Evolutionary conservation across 1,139 yeast genomes (phyloP), one percentile per base, ranked within the genome.

Genomic region (Debaryomycetaceae sp.): DNA sequence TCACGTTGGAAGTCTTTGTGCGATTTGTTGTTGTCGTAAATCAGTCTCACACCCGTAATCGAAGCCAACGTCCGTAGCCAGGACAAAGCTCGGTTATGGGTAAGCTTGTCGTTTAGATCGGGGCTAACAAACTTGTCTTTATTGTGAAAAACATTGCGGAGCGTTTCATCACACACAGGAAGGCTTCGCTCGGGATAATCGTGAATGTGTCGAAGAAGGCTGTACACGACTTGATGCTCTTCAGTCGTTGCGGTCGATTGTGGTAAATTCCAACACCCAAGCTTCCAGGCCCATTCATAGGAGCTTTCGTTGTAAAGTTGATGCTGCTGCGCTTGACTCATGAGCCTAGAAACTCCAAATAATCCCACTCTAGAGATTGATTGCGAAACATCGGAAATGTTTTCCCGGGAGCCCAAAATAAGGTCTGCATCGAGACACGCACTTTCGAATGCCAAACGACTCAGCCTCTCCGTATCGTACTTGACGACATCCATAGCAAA

Each of bases 221-320:
- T 57, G 42, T 73, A 79, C 10, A 71, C 53, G 5, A 54, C 46
- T 27, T 63, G 67, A 31, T 68, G 61, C 27, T 61, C 66, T 3
- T 51, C 47, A 1, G 29, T 27, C 0, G 65, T 46, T 0, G 34
- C 35, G 3, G 39, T 41, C 0, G 69, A 56, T 2, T 44, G 41
- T 0, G 90, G 81, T 4, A 77, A 16, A 13, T 76, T 78, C 94
- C 94, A 83, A 29, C 68, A 63, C 30, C 64, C 68, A 23, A 82
- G 51, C 43, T 77, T 78, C 93, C 93, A 82, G 1, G 76, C 67
- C 66, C 78, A 68, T 30, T 69, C 67, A 36, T 46, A 58, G 5
- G 38, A 30, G 11, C 33, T 38, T 6, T 32, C 33, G 6, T 30
- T 29, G 14, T 27, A 30, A 3, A 27, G 24, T 16, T 19, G 25